phyloP scores from a whole-genome alignment of 78 protist genomes.

The Dictyostelium purpureum region DNA sequence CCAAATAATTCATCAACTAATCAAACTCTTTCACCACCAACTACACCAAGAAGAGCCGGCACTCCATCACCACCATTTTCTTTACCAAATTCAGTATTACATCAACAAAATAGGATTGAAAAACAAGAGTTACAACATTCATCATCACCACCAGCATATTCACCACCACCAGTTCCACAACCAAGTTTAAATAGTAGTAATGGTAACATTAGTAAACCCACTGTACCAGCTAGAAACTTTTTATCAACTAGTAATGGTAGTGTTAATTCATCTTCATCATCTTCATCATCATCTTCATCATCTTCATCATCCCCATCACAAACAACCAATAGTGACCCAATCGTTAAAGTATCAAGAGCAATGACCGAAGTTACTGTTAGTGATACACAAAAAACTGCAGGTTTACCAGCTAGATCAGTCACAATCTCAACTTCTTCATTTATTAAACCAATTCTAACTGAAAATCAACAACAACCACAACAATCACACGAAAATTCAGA shows the following conservation, averaged over 20 bases:
- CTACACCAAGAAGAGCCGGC: conserved; percentile 1
- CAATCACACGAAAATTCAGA: neutral
- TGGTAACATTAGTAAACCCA: neutral
- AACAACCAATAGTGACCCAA: neutral
- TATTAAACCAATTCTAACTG: neutral
- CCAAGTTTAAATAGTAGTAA: neutral
- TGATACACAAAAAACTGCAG: conserved; percentile 21
- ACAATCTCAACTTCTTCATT: conserved; percentile 38
- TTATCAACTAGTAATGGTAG: neutral
- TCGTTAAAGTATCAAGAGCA: conserved; percentile 21
- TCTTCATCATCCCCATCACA: neutral
- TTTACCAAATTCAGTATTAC: neutral
- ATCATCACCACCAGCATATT: neutral
- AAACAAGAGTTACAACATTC: neutral
- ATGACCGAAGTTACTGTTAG: conserved; percentile 42
- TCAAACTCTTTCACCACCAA: neutral
- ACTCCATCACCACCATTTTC: neutral
- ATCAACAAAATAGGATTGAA: conserved; percentile 10
- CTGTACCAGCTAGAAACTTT: neutral
- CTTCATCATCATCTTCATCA: neutral
- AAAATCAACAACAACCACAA: neutral
- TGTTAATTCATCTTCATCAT: neutral
- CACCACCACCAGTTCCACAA: neutral
- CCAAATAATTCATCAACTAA: neutral
- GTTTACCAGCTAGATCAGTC: conserved; percentile 23